Evolutionary conservation across 2,329 filamentous ascomycete species (phyloP), one percentile per base, ranked within the genome.

Genomic region (Calonectria multiphialidica): DNA sequence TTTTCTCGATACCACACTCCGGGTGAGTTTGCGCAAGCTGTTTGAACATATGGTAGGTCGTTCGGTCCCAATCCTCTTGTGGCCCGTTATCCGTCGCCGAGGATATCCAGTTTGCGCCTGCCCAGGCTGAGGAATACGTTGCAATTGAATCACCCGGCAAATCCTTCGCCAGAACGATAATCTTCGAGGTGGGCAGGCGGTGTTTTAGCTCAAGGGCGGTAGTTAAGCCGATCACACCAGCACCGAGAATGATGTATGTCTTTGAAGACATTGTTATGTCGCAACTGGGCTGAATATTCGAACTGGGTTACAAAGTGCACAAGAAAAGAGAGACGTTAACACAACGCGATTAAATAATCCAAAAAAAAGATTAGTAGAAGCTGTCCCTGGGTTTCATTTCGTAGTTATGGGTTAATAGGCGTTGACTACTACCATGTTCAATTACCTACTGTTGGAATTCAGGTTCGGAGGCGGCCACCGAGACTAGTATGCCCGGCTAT

Each of bases 141-240:
- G 94, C 92, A 75, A 94, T 92, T 82, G 95, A 95, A 84, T 97
- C 94, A 47, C 95, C 94, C 0, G 95, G 94, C 90, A 96, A 95
- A 81, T 95, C 93, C 79, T 95, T 95, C 6, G 94, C 92, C 30
- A 93, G 84, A 47, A 95, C 86, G 0, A 92, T 93, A 73, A 96
- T 70, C 10, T 57, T 55, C 2, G 72, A 66, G 7, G 44, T 77
- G 8, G 84, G 82, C 78, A 89, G 86, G 68, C 86, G 84, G n/a
- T 90, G 90, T 33, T 66, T 49, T 15, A 93, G 84, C 30, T 90
- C 82, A 40, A 92, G 84, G 33, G 91, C 91, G 2, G 90, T 92
- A 2, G 91, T 92, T 50, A 93, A 85, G 18, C 91, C 91, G 28
- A 90, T 86, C 6, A 93, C 90, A 49, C 91, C 92, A 49, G 91